Base-by-base conservation (phyloP, 805 yeast species). In the Saccharomycopsis sp. region DNA sequence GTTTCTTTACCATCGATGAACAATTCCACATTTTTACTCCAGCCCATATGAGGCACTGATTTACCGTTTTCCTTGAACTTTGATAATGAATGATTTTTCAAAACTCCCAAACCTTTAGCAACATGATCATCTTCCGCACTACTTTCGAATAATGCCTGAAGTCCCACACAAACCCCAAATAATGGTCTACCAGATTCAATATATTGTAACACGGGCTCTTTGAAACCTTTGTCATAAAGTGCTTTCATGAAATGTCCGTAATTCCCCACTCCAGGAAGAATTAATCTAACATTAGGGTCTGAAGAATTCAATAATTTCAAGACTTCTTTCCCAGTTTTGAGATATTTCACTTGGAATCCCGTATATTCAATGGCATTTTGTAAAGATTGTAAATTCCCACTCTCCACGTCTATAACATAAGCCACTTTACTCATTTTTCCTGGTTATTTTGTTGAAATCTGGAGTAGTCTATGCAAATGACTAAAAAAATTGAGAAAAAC, bases 131-230 rank as follows among this genome's bases (percentile, higher is more conserved):
- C 64, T 57, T 92, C 98, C 45, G 70, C 82, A 37, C 94, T 81
- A 2, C 77, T 75, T 14, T 60, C 59, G 53, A 89, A 86, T 28
- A 92, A 66, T 1, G 95, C 70, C 58, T 92, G 99, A 41, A 92
- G 65, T 5, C 99, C 99, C 32, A 92, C 97, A 64, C 99, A 92
- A 47, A 92, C 85, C 4, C 98, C 99, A 95, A 92, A 85, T 21
- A 92, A 62, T 13, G 94, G 85, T 52, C 76, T 76, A 1, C 95
- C 96, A n/a, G 81, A 64, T 5, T 65, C 60, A 28, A 88, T 76
- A 52, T 85, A 87, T 34, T 69, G 59, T 39, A 61, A 63, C 20
- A 94, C 62, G 0, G 94, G 94, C 28, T 64, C 70, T 12, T 68
- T 74, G 45, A 89, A 75, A 0, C 77, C 73, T 43, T 81, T 69